Evolutionary conservation across 75 land plant genomes (phyloP), one percentile per base, ranked within the genome.

Genomic region (Cupressus sempervirens): DNA sequence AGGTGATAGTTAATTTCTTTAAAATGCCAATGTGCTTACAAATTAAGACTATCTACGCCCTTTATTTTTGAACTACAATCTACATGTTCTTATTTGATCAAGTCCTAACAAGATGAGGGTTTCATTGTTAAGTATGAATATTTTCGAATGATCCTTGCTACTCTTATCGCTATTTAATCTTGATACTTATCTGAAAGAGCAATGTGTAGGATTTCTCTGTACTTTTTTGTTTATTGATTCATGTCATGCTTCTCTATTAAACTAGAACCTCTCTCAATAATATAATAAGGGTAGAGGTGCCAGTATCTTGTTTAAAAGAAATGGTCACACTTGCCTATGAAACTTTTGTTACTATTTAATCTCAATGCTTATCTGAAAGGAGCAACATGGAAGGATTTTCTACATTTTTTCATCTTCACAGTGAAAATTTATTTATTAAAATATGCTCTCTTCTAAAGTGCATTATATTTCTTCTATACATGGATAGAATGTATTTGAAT

Each of bases 1-100:
- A 86, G 83, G 96, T 94, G 83, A 76, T 40, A 38, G 30, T 11
- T 41, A 32, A n/a, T 14, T 45, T 41, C 48, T 80, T 41, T 12
- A 36, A 9, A 80, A 32, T 72, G 12, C 35, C 35, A 10, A 36
- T 10, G 12, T 72, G 74, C 15, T 13, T 32, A n/a, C 50, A 45
- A 45, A 45, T 26, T 9, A 29, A 26, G 50, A 43, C 13, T 26
- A 43, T 26, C 81, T n/a, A 45, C 48, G 45, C 45, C 15, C 46
- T 79, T 41, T 20, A 43, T 45, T 26, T 46, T 43, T 40, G 7
- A 8, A 43, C 3, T 77, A 30, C 48, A 9, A 79, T 41, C 30
- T 79, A n/a, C 10, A 26, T 5, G 4, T 20, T 36, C 26, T 41
- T 23, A 77, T 41, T 20, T 77, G 80, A 77, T 35, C 11, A 74